Evolutionary conservation across 1,284 basidiomycete species (phyloP).

Genomic region (Malassezia nana): DNA sequence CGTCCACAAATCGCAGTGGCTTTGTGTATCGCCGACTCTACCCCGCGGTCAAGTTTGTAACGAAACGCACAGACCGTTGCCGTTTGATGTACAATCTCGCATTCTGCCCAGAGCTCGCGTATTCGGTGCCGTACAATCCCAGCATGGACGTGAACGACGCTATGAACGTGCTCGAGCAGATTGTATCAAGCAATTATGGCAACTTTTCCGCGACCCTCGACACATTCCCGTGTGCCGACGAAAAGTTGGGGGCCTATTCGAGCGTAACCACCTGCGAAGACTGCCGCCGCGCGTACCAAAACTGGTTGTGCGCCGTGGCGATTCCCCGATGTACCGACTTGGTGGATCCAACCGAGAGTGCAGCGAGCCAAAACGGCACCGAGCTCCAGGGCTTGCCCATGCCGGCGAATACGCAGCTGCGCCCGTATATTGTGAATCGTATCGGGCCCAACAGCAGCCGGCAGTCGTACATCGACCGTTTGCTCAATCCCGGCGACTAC

Average conservation of each 20-base stretch:
- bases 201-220: constrained; percentile 49
- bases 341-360: constrained; percentile 23
- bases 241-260: constrained; percentile 48
- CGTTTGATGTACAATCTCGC: constrained; percentile 46
- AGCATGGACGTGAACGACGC: constrained; percentile 33
- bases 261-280: constrained; percentile 48
- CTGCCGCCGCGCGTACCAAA: constrained; percentile 48
- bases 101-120: constrained; percentile 50
- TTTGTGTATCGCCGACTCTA: constrained; percentile 22
- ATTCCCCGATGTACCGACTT: constrained; percentile 50
- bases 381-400: constrained; percentile 31
- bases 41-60: constrained; percentile 43
- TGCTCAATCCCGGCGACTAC: constrained; percentile 30
- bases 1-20: constrained; percentile 22
- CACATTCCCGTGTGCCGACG: constrained; percentile 49
- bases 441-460: constrained; percentile 23
- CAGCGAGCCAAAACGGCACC: constrained; percentile 29
- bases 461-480: constrained; percentile 33
- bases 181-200: constrained; percentile 40
- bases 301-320: constrained; percentile 49
- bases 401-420: constrained; percentile 27
- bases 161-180: constrained; percentile 36
- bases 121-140: constrained; percentile 49
- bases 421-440: constrained; percentile 45
- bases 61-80: constrained; percentile 45